phyloP scores from a whole-genome alignment of 176 grass and related monocot genomes.

The Oryza glumipatula region DNA sequence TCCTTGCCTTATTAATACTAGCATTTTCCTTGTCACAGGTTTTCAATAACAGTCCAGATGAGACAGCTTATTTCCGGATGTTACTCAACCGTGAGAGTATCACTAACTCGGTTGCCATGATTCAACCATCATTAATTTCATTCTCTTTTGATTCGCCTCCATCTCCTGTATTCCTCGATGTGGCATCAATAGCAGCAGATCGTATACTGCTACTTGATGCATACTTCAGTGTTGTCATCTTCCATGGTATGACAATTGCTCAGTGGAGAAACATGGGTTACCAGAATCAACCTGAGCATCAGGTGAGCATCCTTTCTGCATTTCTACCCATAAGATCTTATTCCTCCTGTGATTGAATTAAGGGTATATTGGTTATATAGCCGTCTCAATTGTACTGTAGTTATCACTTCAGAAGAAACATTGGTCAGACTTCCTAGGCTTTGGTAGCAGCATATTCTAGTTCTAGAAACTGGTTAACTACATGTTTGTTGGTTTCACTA shows the following conservation, averaged over 20 bases:
- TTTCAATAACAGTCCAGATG: slow-evolving; percentile 99
- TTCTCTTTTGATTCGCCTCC: slow-evolving; percentile 91
- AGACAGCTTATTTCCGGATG: slow-evolving; percentile 98
- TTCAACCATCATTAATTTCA: slow-evolving; percentile 87
- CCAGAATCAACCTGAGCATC: slow-evolving; percentile 95
- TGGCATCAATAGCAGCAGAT: slow-evolving; percentile 86
- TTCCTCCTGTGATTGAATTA: background rate
- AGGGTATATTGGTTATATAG: background rate
- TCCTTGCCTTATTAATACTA: slow-evolving; percentile 30
- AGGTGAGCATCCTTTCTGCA: slow-evolving; percentile 56
- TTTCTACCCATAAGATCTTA: background rate
- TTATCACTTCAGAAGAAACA: background rate
- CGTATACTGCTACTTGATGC: slow-evolving; percentile 94
- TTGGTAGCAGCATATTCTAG: background rate
- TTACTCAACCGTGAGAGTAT: slow-evolving; percentile 93
- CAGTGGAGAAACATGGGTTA: slow-evolving; percentile 99
- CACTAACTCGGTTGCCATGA: slow-evolving; percentile 94
- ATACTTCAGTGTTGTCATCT: slow-evolving; percentile 98
- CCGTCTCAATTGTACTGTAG: background rate
- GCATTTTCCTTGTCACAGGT: slow-evolving; percentile 61
- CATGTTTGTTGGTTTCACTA: background rate
- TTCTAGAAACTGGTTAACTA: background rate
- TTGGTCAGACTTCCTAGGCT: background rate
- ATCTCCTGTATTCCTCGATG: slow-evolving; percentile 85
- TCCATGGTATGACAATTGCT: slow-evolving; percentile 96